Conservation (phyloP, 345 rosid genomes). For the Microcos paniculata region DNA sequence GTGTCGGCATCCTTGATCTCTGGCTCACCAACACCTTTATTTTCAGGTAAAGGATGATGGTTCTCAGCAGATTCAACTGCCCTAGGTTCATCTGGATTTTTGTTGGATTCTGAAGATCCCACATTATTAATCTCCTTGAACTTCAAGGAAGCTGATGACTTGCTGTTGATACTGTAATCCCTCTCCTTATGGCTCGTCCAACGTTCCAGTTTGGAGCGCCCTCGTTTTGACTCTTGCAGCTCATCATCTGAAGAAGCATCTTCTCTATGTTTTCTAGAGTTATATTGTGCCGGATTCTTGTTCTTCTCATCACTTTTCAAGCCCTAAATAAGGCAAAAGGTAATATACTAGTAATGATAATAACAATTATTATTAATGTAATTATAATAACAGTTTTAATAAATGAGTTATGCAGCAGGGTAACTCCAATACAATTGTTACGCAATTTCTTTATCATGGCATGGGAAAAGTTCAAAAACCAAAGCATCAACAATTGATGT, state of each 20-base stretch:
- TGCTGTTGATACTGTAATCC: conserved; percentile 53
- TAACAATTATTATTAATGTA: neutral
- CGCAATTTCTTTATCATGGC: conserved; percentile 1
- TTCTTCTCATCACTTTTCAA: conserved; percentile 45
- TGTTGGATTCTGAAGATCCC: conserved; percentile 37
- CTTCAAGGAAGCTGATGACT: conserved; percentile 65
- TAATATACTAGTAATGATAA: conserved; percentile 27
- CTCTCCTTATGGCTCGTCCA: conserved; percentile 96
- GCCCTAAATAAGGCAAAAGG: conserved; percentile 43
- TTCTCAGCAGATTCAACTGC: conserved; percentile 37
- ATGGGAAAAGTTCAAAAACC: neutral
- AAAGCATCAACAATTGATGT: neutral
- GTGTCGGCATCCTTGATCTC: conserved; percentile 58
- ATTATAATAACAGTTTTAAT: neutral
- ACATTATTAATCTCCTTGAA: conserved; percentile 48
- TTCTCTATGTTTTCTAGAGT: conserved; percentile 54
- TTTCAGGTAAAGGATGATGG: conserved; percentile 42
- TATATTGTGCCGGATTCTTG: conserved; percentile 40
- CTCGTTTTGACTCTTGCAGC: conserved; percentile 69
- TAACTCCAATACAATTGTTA: neutral
- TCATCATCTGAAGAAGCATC: conserved; percentile 79
- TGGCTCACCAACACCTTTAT: conserved; percentile 39
- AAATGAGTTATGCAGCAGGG: conserved; percentile 20
- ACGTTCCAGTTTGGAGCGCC: conserved; percentile 87
- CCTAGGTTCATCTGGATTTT: conserved; percentile 36